Conservation (phyloP, 202 grass and related monocot genomes). For the Zizania palustris region DNA sequence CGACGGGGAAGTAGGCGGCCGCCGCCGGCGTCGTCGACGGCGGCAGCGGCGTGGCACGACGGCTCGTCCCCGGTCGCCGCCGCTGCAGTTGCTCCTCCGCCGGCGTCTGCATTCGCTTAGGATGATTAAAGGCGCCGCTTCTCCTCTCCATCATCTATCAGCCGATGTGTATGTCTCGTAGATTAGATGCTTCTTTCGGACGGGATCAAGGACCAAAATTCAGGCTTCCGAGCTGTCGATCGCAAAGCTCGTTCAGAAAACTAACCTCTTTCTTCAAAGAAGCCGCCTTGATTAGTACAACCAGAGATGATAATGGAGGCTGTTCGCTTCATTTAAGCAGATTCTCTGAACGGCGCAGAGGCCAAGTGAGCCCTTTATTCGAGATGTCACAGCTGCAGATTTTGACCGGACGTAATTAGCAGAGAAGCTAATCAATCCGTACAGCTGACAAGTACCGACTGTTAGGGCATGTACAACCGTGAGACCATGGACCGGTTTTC, state of each 20-base stretch:
- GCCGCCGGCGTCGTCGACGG: background rate
- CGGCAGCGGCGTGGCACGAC: background rate
- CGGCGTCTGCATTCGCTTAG: background rate
- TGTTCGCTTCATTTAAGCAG: conserved; percentile 28
- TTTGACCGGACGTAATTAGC: conserved; percentile 26
- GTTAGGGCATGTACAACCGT: too few relatives aligned
- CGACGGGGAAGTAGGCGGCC: conserved; percentile 40
- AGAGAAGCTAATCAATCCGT: background rate
- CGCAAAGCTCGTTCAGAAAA: conserved; percentile 10
- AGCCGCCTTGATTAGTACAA: too few relatives aligned
- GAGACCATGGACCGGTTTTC: too few relatives aligned
- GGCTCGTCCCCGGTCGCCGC: background rate
- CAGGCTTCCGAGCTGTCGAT: background rate
- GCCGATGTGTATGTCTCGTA: background rate
- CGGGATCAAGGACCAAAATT: conserved; percentile 7
- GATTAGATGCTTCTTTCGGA: background rate
- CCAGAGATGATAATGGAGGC: too few relatives aligned
- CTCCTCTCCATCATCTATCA: conserved; percentile 37
- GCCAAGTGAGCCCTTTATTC: background rate
- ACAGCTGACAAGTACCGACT: background rate
- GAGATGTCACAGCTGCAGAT: background rate
- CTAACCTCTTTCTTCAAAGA: background rate
- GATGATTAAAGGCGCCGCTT: background rate
- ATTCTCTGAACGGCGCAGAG: conserved; percentile 42
- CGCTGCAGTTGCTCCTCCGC: background rate